Evolutionary conservation across 345 rosid genomes (phyloP).

Genomic region (Lepidium sativum): DNA sequence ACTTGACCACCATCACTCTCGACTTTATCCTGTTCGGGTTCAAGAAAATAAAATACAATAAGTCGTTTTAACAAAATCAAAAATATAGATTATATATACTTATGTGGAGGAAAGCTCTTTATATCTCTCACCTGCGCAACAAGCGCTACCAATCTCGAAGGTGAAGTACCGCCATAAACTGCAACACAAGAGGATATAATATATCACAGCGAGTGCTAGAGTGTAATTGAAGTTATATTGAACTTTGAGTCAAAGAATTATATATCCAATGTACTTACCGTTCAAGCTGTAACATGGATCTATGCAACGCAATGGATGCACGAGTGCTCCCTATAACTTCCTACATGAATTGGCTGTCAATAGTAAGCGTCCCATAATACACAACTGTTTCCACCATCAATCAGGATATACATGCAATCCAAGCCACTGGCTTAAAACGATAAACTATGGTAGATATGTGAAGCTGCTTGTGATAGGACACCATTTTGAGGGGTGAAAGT

Average conservation of each 20-base stretch:
- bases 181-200: slow-evolving; percentile 12
- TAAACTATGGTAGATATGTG: neutral
- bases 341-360: slow-evolving; percentile 35
- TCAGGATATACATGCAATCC: neutral
- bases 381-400: neutral
- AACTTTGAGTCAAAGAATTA: neutral
- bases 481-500: neutral
- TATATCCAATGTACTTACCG: slow-evolving; percentile 50
- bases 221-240: neutral
- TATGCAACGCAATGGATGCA: slow-evolving; percentile 68
- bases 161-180: slow-evolving; percentile 61
- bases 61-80: slow-evolving; percentile 4
- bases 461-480: neutral
- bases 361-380: neutral
- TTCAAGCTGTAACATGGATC: slow-evolving; percentile 68
- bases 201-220: neutral
- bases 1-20: slow-evolving; percentile 60
- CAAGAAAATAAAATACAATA: slow-evolving; percentile 9
- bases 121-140: slow-evolving; percentile 67
- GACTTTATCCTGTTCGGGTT: slow-evolving; percentile 64
- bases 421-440: neutral
- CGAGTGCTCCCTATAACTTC: slow-evolving; percentile 87
- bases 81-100: neutral
- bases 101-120: slow-evolving; percentile 1
- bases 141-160: slow-evolving; percentile 78